Conservation (phyloP, 495 filamentous ascomycete species). For the Annulohypoxylon nitens region DNA sequence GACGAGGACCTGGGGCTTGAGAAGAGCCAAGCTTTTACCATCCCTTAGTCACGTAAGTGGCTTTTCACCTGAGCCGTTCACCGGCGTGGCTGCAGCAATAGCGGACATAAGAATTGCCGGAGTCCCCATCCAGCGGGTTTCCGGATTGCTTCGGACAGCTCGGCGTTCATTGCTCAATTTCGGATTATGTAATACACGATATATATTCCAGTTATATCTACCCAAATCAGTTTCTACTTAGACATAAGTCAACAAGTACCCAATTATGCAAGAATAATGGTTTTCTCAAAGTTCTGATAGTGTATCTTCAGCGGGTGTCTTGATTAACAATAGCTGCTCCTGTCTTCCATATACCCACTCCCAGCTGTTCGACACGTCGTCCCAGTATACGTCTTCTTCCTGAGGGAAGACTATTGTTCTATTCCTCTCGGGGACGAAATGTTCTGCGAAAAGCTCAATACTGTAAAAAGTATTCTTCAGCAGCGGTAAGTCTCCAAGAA, state of each 20-base stretch:
- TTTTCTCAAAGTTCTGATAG: constrained; percentile 31
- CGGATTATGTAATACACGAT: not conserved
- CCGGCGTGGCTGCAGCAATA: constrained; percentile 8
- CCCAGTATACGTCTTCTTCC: constrained; percentile 62
- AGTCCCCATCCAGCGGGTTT: not conserved
- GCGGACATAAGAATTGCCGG: constrained; percentile 10
- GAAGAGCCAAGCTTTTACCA: constrained; percentile 28
- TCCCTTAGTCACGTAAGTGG: constrained; percentile 18
- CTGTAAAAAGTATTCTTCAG: constrained; percentile 61
- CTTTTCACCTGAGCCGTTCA: constrained; percentile 15
- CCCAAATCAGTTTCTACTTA: no score
- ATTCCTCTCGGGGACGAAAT: constrained; percentile 60
- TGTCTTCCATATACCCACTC: constrained; percentile 63
- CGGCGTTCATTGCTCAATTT: not conserved
- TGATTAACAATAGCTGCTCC: constrained; percentile 58
- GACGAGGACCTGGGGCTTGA: constrained; percentile 26
- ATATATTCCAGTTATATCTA: no score
- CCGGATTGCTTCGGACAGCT: constrained; percentile 3
- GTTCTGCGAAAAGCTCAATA: constrained; percentile 60
- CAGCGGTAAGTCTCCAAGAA: constrained; percentile 58
- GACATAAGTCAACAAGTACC: not conserved
- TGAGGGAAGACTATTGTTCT: constrained; percentile 57
- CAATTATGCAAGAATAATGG: not conserved
- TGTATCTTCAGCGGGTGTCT: constrained; percentile 38
- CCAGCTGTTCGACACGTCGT: constrained; percentile 51